These are phyloP conservation scores for Myrmaecium sp. DNA, from an alignment of 2,329 filamentous ascomycete species.

Conservation along the genomic window DNA sequence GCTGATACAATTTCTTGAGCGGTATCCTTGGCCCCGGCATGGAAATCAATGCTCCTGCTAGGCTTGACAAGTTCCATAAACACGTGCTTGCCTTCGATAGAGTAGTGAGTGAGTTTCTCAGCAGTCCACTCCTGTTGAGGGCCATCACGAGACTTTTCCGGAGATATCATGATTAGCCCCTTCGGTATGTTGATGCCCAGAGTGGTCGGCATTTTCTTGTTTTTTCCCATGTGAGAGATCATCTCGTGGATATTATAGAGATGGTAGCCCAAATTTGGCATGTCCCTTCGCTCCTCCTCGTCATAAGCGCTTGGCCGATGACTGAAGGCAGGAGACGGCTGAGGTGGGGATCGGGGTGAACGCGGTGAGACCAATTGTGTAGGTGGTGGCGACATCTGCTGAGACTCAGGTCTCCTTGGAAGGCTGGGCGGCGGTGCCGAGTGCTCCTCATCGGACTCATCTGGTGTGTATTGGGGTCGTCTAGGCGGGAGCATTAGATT, in stretches of 20 bases:
- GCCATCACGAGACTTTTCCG: slow-evolving; percentile 68
- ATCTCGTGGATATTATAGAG: slow-evolving; percentile 97
- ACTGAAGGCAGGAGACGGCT: slow-evolving; percentile 4
- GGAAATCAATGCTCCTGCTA: slow-evolving; percentile 90
- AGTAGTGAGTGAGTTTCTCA: slow-evolving; percentile 93
- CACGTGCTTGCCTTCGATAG: slow-evolving; percentile 92
- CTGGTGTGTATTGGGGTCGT: slow-evolving; percentile 41
- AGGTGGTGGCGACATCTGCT: slow-evolving; percentile 34
- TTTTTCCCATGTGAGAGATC: slow-evolving; percentile 90
- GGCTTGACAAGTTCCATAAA: slow-evolving; percentile 86
- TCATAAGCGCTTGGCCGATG: slow-evolving; percentile 1
- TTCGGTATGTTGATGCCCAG: slow-evolving; percentile 83
- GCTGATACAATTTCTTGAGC: slow-evolving; percentile 82
- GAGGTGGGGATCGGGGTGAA: slow-evolving; percentile 17
- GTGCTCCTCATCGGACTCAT: slow-evolving; percentile 52
- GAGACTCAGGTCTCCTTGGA: slow-evolving; percentile 44
- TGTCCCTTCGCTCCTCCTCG: neutral
- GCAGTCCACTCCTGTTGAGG: slow-evolving; percentile 85
- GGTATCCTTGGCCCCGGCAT: slow-evolving; percentile 92
- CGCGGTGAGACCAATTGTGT: slow-evolving; percentile 23
- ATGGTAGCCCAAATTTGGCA: slow-evolving; percentile 76
- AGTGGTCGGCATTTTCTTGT: slow-evolving; percentile 97
- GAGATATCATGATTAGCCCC: slow-evolving; percentile 77
- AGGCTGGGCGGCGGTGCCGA: slow-evolving; percentile 40
- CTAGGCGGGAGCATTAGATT: slow-evolving; percentile 30